These are phyloP conservation scores for Haplosporangium sp. DNA, from an alignment of 371 early-diverging fungal species.

Conservation along the genomic window DNA sequence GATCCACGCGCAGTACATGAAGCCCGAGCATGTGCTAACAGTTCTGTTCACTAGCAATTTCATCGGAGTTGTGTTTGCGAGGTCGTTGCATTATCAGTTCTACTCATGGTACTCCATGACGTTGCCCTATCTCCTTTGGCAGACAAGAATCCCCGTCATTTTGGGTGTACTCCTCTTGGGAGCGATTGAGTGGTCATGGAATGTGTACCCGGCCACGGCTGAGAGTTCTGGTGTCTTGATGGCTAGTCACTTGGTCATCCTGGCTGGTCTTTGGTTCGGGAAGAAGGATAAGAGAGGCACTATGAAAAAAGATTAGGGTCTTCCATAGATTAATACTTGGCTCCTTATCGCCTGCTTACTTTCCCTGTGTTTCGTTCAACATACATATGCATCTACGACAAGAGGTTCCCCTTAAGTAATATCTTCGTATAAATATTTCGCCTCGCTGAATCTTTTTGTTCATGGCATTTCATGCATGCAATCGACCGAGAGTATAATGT, in stretches of 20 bases:
- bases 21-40: constrained; percentile 67
- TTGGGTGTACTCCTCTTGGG: constrained; percentile 28
- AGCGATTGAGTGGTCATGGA: constrained; percentile 81
- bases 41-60: constrained; percentile 86
- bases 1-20: constrained; percentile 35
- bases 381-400: not conserved
- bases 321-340: not conserved
- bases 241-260: constrained; percentile 58
- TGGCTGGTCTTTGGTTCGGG: constrained; percentile 55
- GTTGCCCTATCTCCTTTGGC: constrained; percentile 85
- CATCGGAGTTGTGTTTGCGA: constrained; percentile 88
- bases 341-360: too few relatives aligned
- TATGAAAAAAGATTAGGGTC: not conserved
- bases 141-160: constrained; percentile 32
- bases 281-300: not conserved
- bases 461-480: not conserved
- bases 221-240: constrained; percentile 65
- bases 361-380: not conserved
- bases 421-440: too few relatives aligned
- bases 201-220: constrained; percentile 78
- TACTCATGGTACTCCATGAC: constrained; percentile 93
- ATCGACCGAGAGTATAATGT: too few relatives aligned
- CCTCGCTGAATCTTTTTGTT: not conserved
- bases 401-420: too few relatives aligned
- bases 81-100: constrained; percentile 95